Evolutionary conservation across 2,329 filamentous ascomycete genomes (phyloP).

Genomic region (Arthrinium phaeospermum): DNA sequence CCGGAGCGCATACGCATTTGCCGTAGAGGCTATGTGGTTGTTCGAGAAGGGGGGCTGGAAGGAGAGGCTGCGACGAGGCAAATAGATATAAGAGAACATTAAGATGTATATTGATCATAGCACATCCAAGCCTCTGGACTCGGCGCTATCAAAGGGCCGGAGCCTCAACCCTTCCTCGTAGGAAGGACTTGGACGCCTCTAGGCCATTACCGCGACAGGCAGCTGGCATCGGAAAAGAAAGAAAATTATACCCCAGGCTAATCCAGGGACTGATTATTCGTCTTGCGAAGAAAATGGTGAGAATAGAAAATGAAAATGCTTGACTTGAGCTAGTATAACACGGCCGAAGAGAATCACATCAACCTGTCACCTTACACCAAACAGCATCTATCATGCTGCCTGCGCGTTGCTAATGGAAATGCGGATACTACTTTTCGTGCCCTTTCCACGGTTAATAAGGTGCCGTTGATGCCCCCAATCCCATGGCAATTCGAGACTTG

Average conservation of each 20-base stretch:
- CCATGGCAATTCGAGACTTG: slow-evolving; percentile 8
- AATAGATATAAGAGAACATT: slow-evolving; percentile 41
- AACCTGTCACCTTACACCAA: slow-evolving; percentile 20
- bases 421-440: slow-evolving; percentile 4
- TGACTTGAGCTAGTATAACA: slow-evolving; percentile 39
- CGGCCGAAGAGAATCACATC: slow-evolving; percentile 34
- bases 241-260: neutral
- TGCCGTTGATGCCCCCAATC: slow-evolving; percentile 7
- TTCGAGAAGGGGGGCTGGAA: slow-evolving; percentile 76
- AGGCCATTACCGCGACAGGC: neutral
- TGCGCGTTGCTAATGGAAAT: slow-evolving; percentile 1
- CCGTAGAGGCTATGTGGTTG: slow-evolving; percentile 88
- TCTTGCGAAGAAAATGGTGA: slow-evolving; percentile 30
- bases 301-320: slow-evolving; percentile 34
- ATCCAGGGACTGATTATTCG: neutral
- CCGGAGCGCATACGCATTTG: slow-evolving; percentile 81
- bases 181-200: neutral
- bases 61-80: slow-evolving; percentile 62
- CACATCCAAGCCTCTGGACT: neutral
- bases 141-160: neutral
- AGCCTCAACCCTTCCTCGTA: neutral
- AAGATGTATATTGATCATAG: neutral
- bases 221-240: neutral
- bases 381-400: slow-evolving; percentile 13
- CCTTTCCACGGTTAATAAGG: neutral